Percentiles rank a stretch among this genome's conserved stretches.
Evolutionary conservation across 2,329 filamentous ascomycete genomes (phyloP).

Genomic region (Cercospora citrullina): DNA sequence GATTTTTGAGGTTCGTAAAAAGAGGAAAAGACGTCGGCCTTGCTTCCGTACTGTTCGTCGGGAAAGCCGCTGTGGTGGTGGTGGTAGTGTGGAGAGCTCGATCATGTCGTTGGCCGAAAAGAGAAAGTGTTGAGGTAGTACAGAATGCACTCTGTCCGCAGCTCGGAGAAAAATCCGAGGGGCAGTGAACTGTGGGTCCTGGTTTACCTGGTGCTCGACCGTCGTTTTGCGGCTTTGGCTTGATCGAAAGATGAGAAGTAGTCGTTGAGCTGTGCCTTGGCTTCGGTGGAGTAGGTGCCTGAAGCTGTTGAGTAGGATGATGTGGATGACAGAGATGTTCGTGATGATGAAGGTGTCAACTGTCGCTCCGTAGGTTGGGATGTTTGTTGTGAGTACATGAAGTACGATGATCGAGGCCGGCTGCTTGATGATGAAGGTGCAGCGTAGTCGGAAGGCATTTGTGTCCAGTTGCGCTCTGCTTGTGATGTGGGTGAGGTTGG

Average conservation of each 20-base stretch:
- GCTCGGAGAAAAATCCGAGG: slow-evolving; percentile 2
- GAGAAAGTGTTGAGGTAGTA: slow-evolving; percentile 7
- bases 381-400: slow-evolving; percentile 22
- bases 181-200: slow-evolving; percentile 4
- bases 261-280: slow-evolving; percentile 75
- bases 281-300: slow-evolving; percentile 68
- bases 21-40: slow-evolving; percentile 8
- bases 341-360: slow-evolving; percentile 67
- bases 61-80: slow-evolving; percentile 13
- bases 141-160: neutral
- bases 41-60: slow-evolving; percentile 20
- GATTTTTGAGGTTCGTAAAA: neutral
- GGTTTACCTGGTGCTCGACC: slow-evolving; percentile 34
- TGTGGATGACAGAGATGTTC: slow-evolving; percentile 75
- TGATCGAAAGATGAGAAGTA: slow-evolving; percentile 91
- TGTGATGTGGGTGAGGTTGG: slow-evolving; percentile 42
- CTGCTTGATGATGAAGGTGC: slow-evolving; percentile 16
- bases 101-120: neutral
- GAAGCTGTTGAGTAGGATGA: slow-evolving; percentile 34
- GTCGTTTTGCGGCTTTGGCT: slow-evolving; percentile 60
- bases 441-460: slow-evolving; percentile 16
- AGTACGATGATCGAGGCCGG: slow-evolving; percentile 29
- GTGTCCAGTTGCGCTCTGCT: slow-evolving; percentile 17
- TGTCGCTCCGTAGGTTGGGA: slow-evolving; percentile 39
- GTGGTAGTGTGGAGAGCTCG: neutral